Evolutionary conservation across 495 filamentous ascomycete genomes (phyloP).

Genomic region (Penicillium alfredii): DNA sequence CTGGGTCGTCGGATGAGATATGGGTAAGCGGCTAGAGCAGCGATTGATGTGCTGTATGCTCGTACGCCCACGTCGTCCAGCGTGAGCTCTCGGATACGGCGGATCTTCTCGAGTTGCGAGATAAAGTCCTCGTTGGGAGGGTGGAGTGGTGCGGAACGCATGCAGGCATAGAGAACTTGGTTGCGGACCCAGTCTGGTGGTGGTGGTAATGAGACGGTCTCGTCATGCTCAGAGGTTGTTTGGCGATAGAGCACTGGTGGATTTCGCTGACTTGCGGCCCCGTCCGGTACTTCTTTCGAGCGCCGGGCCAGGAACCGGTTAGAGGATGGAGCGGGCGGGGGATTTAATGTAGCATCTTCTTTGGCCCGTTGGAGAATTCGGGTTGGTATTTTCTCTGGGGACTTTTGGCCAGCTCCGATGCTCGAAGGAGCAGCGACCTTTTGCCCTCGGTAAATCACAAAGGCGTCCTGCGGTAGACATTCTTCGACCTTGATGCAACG

Average conservation of each 20-base stretch:
- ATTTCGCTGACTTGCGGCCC: conserved; percentile 11
- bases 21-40: conserved; percentile 77
- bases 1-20: conserved; percentile 44
- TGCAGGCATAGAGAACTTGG: conserved; percentile 69
- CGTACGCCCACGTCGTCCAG: conserved; percentile 73
- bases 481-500: conserved; percentile 49
- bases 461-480: conserved; percentile 54
- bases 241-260: conserved; percentile 51
- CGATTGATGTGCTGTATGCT: conserved; percentile 87
- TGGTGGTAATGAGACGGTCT: conserved; percentile 43
- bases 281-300: conserved; percentile 12
- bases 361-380: conserved; percentile 50
- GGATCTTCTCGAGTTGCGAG: conserved; percentile 65
- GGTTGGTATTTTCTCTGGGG: conserved; percentile 6
- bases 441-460: conserved; percentile 58
- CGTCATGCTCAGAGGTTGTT: conserved; percentile 70
- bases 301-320: conserved; percentile 10
- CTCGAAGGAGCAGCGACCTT: conserved; percentile 15
- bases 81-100: conserved; percentile 59
- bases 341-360: conserved; percentile 35
- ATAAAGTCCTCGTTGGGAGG: conserved; percentile 77
- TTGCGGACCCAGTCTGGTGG: conserved; percentile 65
- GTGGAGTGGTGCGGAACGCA: conserved; percentile 65
- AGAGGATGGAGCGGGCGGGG: conserved; percentile 6
- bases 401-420: neutral